These are phyloP conservation scores for Tilletiaria anomala DNA, from an alignment of 1,284 basidiomycete genomes.

Conservation along the genomic window DNA sequence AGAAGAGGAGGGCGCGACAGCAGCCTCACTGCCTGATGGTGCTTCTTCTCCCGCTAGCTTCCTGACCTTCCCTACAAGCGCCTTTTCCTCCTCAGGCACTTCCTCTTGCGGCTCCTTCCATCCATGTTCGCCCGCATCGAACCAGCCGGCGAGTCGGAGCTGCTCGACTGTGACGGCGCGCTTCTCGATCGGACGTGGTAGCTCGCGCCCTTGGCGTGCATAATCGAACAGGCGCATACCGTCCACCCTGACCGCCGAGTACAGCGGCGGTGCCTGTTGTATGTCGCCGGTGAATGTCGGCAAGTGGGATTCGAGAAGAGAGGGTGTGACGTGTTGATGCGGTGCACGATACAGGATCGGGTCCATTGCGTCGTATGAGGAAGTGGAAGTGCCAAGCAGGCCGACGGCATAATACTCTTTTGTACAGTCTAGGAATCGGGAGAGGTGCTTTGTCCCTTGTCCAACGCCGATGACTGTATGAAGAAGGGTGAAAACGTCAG, in stretches of 20 bases:
- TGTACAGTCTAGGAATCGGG: slow-evolving; percentile 71
- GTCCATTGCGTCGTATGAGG: slow-evolving; percentile 78
- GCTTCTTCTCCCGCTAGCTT: slow-evolving; percentile 14
- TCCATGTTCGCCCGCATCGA: slow-evolving; percentile 13
- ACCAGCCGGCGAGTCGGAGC: slow-evolving; percentile 49
- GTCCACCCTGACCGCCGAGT: slow-evolving; percentile 96
- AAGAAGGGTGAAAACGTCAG: background rate
- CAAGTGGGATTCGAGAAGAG: slow-evolving; percentile 57
- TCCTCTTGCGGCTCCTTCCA: slow-evolving; percentile 24
- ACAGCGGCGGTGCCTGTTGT: slow-evolving; percentile 52
- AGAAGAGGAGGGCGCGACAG: background rate
- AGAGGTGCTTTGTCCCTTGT: slow-evolving; percentile 75
- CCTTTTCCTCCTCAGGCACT: slow-evolving; percentile 23
- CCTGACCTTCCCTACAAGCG: slow-evolving; percentile 21
- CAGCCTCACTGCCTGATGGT: background rate
- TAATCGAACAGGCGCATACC: slow-evolving; percentile 93
- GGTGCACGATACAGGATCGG: slow-evolving; percentile 46
- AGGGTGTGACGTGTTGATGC: slow-evolving; percentile 69
- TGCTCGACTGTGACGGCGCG: slow-evolving; percentile 70
- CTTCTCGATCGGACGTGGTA: slow-evolving; percentile 80
- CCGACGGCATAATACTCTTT: slow-evolving; percentile 91
- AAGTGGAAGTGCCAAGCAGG: slow-evolving; percentile 82
- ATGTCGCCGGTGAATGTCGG: slow-evolving; percentile 74
- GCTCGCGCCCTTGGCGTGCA: slow-evolving; percentile 70
- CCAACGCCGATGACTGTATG: slow-evolving; percentile 70